Base-by-base conservation (phyloP, 495 filamentous ascomycete species). In the Hypoxylon fuscum region DNA sequence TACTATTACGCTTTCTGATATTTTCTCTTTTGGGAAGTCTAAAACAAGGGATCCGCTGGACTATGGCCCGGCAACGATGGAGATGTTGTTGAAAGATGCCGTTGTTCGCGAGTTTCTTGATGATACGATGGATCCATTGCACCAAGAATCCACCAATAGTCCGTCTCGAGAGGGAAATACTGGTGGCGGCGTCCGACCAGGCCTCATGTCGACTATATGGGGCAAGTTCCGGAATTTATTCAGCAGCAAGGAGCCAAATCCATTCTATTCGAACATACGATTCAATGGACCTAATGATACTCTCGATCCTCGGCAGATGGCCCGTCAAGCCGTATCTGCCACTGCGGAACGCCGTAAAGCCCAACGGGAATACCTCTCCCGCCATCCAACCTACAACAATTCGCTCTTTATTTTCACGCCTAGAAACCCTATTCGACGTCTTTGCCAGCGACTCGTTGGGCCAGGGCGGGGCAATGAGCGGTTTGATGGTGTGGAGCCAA, bases 71-170 rank as follows among this genome's bases (percentile, higher is more conserved):
- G 92, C 91, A 2, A 90, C 92, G 34, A 87, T 94, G 71, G 96
- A 97, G 66, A 94, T 97, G 93, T 81, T 99, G 22, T 77, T 97
- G 51, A 97, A 97, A 64, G 95, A 97, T 75, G 93, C 91, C 8
- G 90, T 98, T 22, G 92, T 98, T 22, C 86, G 85, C 59, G 95
- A 97, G 62, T 99, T 98, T 64, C 87, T 99, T 11, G 91, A 97
- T 67, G 92, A 97, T 61, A 79, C 70, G 9, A 55, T 78, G 44
- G 77, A 78, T 51, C 71, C 74, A 10, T 66, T 77, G 2, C 57
- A 63, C 37, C 78, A 82, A 45, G 68, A 80, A 47, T 62, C 77
- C 9, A 72, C 73, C 5, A 73, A 74, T 35, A 63, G 65, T 32
- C 73, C 76, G 22, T 72, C 74, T 20, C 61, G 68, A 40, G 69